These are phyloP conservation scores for Stromatinia cepivora DNA, from an alignment of 2,329 filamentous ascomycete species.

Conservation along the genomic window DNA sequence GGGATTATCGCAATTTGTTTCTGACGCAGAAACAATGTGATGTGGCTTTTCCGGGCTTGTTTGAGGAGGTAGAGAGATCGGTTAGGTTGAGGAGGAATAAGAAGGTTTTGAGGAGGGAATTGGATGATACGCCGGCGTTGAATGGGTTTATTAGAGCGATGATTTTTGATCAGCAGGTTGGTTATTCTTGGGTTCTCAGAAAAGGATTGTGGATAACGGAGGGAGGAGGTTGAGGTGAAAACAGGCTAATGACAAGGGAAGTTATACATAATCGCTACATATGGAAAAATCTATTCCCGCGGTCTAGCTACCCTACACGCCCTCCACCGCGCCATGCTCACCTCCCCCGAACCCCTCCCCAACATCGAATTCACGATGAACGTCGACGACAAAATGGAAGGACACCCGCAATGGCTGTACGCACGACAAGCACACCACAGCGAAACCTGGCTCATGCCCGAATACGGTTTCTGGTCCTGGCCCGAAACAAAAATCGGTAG, in stretches of 20 bases:
- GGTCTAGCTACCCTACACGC: constrained; percentile 51
- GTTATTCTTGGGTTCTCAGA: constrained; percentile 26
- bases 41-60: constrained; percentile 24
- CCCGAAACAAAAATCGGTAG: constrained; percentile 51
- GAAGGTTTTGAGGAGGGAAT: constrained; percentile 13
- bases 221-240: neutral
- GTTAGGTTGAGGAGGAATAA: constrained; percentile 12
- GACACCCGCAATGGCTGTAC: constrained; percentile 18
- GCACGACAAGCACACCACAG: constrained; percentile 3
- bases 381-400: constrained; percentile 49
- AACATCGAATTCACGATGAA: constrained; percentile 54
- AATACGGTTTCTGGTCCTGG: constrained; percentile 57
- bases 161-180: constrained; percentile 22
- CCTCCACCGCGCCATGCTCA: constrained; percentile 52
- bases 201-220: neutral
- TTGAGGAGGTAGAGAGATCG: constrained; percentile 27
- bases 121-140: constrained; percentile 18
- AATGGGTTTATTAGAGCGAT: constrained; percentile 22
- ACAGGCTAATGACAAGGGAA: neutral
- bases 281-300: constrained; percentile 29
- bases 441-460: constrained; percentile 51
- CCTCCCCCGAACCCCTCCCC: constrained; percentile 49
- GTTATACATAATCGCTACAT: constrained; percentile 19
- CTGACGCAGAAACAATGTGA: constrained; percentile 25
- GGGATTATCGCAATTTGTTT: constrained; percentile 19